phyloP scores from a whole-genome alignment of 768 basidiomycete genomes.

The Lactarius sanguifluus region DNA sequence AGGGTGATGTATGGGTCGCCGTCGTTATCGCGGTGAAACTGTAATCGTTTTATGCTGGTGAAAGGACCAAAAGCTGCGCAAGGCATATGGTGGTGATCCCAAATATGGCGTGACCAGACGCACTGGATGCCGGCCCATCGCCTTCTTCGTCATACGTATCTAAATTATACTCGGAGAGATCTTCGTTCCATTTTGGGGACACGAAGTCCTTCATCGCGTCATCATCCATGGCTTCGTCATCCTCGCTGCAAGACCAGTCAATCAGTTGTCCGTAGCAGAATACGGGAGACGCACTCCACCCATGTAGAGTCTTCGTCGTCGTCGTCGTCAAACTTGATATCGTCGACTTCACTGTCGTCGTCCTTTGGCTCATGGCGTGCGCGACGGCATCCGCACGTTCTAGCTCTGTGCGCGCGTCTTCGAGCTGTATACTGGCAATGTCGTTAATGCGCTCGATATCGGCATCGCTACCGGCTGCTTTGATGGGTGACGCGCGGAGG shows the following conservation, averaged over 20 bases:
- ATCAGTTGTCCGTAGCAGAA: slow-evolving; percentile 35
- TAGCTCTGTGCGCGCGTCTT: slow-evolving; percentile 85
- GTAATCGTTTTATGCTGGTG: slow-evolving; percentile 92
- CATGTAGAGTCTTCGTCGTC: slow-evolving; percentile 56
- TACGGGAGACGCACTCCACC: slow-evolving; percentile 76
- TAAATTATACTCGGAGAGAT: slow-evolving; percentile 83
- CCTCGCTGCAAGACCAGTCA: slow-evolving; percentile 41
- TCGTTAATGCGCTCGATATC: slow-evolving; percentile 89
- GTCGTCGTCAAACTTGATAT: slow-evolving; percentile 46
- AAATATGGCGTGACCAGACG: slow-evolving; percentile 18
- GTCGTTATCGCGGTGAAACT: slow-evolving; percentile 86
- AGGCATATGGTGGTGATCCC: slow-evolving; percentile 23
- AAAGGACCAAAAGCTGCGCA: slow-evolving; percentile 71
- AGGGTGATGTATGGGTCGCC: slow-evolving; percentile 97
- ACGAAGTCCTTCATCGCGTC: slow-evolving; percentile 41
- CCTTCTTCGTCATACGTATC: slow-evolving; percentile 88
- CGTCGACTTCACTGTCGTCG: slow-evolving; percentile 66
- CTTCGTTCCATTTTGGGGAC: slow-evolving; percentile 40
- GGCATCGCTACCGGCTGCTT: slow-evolving; percentile 86
- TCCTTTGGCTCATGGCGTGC: slow-evolving; percentile 66
- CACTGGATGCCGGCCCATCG: slow-evolving; percentile 40
- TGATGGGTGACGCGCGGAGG: slow-evolving; percentile 67
- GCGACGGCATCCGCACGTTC: slow-evolving; percentile 79
- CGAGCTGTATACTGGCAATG: slow-evolving; percentile 83
- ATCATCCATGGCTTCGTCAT: slow-evolving; percentile 61